A percentile compares a stretch with the other conserved stretches of the same genome.
Conservation (phyloP, 495 filamentous ascomycete genomes). For the Halenospora varia region DNA sequence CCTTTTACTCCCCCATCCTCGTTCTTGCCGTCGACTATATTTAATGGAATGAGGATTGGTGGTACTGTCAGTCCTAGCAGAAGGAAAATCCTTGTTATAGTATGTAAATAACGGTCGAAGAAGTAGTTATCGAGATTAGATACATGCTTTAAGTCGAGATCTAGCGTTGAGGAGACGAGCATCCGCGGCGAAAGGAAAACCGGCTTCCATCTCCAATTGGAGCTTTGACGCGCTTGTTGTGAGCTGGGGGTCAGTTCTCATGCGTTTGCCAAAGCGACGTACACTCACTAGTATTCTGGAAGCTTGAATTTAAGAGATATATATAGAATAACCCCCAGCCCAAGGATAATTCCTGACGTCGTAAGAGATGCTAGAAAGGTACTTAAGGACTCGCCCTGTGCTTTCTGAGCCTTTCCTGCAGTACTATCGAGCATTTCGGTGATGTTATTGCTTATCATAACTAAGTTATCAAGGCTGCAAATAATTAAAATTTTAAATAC, state of each 20-base stretch:
- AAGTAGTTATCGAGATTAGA: conserved; percentile 63
- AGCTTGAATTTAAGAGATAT: conserved; percentile 4
- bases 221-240: background rate
- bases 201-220: conserved; percentile 4
- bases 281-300: conserved; percentile 7
- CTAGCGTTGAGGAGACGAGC: conserved; percentile 54
- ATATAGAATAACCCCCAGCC: conserved; percentile 5
- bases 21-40: conserved; percentile 51
- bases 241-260: too few species aligned
- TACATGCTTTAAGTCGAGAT: conserved; percentile 5
- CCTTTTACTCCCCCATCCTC: conserved; percentile 41
- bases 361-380: conserved; percentile 60
- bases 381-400: conserved; percentile 29
- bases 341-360: conserved; percentile 31
- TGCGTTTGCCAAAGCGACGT: background rate
- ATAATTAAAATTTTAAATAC: background rate
- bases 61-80: conserved; percentile 60
- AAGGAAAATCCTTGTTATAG: conserved; percentile 73
- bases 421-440: conserved; percentile 6
- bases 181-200: conserved; percentile 48
- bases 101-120: conserved; percentile 72
- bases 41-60: conserved; percentile 66
- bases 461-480: background rate
- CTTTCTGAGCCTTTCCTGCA: conserved; percentile 27
- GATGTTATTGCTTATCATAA: conserved; percentile 4